A percentile compares a stretch with the other conserved stretches of the same genome.
Evolutionary conservation across 768 basidiomycete genomes (phyloP).

Genomic region (Russula ochroleuca): DNA sequence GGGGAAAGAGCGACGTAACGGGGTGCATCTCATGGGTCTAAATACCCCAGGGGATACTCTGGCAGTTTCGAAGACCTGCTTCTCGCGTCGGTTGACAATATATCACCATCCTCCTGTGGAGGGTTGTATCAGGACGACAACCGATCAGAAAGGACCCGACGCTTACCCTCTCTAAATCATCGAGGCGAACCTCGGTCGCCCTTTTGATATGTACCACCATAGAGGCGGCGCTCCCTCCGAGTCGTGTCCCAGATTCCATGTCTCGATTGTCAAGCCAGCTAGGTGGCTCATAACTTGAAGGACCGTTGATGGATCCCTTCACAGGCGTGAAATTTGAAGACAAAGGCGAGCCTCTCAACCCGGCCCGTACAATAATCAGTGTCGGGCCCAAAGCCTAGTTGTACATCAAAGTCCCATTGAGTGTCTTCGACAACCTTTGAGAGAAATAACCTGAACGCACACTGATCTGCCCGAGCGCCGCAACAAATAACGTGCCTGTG

Average conservation of each 20-base stretch:
- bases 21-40: not conserved
- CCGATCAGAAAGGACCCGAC: not conserved
- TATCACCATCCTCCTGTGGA: not conserved
- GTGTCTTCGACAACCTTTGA: no score
- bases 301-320: slow-evolving; percentile 4
- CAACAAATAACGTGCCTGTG: slow-evolving; percentile 3
- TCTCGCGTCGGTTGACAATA: not conserved
- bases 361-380: slow-evolving; percentile 14
- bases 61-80: not conserved
- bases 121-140: not conserved
- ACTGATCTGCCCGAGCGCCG: slow-evolving; percentile 18
- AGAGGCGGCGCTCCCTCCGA: no score
- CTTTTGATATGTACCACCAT: not conserved
- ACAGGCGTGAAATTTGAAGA: not conserved
- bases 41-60: not conserved
- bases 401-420: no score
- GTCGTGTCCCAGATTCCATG: not conserved
- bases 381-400: slow-evolving; percentile 16
- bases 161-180: not conserved
- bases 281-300: not conserved
- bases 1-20: no score
- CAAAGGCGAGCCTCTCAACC: not conserved
- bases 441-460: no score
- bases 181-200: slow-evolving; percentile 12
- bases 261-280: not conserved